Evolutionary conservation across 1,284 basidiomycete species (phyloP).

Genomic region (Pseudozyma thailandica): DNA sequence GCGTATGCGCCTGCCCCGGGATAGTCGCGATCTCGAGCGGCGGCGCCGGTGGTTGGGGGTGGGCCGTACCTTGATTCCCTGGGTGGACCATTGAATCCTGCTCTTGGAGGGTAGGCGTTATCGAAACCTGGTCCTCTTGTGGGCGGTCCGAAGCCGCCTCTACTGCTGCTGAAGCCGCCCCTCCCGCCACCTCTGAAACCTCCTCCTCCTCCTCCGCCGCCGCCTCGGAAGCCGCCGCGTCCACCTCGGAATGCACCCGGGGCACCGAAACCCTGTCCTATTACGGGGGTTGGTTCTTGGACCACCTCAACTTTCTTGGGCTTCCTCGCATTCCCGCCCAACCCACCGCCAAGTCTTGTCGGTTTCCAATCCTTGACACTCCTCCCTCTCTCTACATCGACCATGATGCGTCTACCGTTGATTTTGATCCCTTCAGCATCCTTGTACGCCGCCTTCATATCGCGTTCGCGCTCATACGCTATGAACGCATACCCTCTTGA

Average conservation of each 20-base stretch:
- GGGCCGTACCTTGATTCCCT: conserved; percentile 3
- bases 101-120: conserved; percentile 2
- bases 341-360: conserved; percentile 88
- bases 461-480: conserved; percentile 95
- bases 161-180: conserved; percentile 51
- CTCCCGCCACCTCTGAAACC: conserved; percentile 68
- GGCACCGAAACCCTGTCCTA: too few relatives aligned
- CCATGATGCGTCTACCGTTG: conserved; percentile 91
- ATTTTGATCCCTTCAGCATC: conserved; percentile 98
- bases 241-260: conserved; percentile 29
- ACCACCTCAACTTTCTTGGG: conserved; percentile 50
- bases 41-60: not conserved
- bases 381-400: conserved; percentile 96
- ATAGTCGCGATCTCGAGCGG: conserved; percentile 20
- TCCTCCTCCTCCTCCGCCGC: conserved; percentile 58
- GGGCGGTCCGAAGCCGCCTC: conserved; percentile 22
- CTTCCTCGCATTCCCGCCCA: conserved; percentile 81
- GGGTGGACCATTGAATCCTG: not conserved
- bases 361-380: conserved; percentile 99
- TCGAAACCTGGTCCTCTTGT: conserved; percentile 19
- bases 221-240: conserved; percentile 32
- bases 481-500: conserved; percentile 95
- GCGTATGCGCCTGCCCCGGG: not conserved
- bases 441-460: conserved; percentile 97
- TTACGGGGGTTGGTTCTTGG: not conserved